Conservation (phyloP, 2,329 filamentous ascomycete genomes). For the Botrytis galanthina region DNA sequence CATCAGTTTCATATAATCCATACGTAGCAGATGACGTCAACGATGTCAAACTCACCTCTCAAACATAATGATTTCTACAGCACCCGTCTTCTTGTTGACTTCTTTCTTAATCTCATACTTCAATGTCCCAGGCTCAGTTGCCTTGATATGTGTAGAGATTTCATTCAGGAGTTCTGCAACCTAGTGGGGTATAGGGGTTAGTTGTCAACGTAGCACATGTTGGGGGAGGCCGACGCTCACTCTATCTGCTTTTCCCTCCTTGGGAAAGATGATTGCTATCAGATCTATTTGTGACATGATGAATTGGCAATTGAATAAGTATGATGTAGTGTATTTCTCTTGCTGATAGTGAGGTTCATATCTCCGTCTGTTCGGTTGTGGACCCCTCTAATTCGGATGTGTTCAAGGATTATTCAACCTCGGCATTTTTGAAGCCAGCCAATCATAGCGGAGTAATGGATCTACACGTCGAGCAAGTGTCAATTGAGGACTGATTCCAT, state of each 20-base stretch:
- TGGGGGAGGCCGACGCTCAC: slow-evolving; percentile 23
- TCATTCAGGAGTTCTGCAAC: slow-evolving; percentile 32
- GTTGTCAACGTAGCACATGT: background rate
- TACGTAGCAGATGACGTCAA: background rate
- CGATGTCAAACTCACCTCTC: slow-evolving; percentile 30
- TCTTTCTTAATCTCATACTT: slow-evolving; percentile 33
- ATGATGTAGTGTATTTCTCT: background rate
- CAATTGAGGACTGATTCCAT: background rate
- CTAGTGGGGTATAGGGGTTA: slow-evolving; percentile 22
- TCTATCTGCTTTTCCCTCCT: slow-evolving; percentile 33
- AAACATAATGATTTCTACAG: slow-evolving; percentile 35
- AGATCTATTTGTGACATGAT: slow-evolving; percentile 32
- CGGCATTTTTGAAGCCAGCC: slow-evolving; percentile 1
- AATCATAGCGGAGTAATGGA: background rate
- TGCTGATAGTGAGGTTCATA: background rate
- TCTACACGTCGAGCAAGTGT: background rate
- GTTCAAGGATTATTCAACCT: slow-evolving; percentile 3
- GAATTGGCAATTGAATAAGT: background rate
- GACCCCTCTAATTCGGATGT: background rate
- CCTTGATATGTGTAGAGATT: slow-evolving; percentile 28
- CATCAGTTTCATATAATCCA: background rate
- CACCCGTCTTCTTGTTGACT: slow-evolving; percentile 32
- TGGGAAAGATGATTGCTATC: slow-evolving; percentile 33
- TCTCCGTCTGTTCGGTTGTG: background rate
- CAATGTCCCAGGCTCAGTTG: slow-evolving; percentile 34